A percentile compares a stretch with the other conserved stretches of the same genome.
Evolutionary conservation across 129 eudicot species (phyloP).

Genomic region (Chrysanthemum lavandulifolium): DNA sequence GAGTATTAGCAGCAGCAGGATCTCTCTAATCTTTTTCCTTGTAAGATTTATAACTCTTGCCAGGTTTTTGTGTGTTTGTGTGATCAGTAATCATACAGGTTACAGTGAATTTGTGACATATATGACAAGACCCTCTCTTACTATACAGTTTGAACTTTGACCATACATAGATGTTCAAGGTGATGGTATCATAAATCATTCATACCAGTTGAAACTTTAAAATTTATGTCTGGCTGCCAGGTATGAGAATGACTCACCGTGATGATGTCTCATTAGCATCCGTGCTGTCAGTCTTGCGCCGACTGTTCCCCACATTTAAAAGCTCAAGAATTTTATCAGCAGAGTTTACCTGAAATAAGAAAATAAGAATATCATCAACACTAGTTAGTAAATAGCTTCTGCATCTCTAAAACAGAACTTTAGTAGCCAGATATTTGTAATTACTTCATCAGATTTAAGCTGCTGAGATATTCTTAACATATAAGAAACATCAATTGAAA

Average conservation of each 20-base stretch:
- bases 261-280: conserved; percentile 90
- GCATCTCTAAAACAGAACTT: conserved; percentile 6
- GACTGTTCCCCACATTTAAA: conserved; percentile 81
- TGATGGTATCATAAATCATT: background rate
- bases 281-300: conserved; percentile 96
- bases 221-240: conserved; percentile 4
- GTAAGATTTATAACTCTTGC: no score
- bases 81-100: no score
- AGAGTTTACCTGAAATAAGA: conserved; percentile 65
- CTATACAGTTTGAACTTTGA: background rate
- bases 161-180: background rate
- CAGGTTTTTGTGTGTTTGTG: no score
- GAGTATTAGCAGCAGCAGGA: background rate
- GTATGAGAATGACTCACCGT: conserved; percentile 54
- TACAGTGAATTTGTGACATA: no score
- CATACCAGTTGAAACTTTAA: conserved; percentile 13
- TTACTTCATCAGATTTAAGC: conserved; percentile 4
- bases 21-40: background rate
- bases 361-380: conserved; percentile 21
- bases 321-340: conserved; percentile 92
- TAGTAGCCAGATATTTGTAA: background rate
- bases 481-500: background rate
- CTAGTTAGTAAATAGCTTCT: background rate
- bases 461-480: background rate
- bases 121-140: no score